Percentiles rank a stretch among this genome's conserved stretches.
phyloP scores from a whole-genome alignment of 331 rosid species.

The Phaseolus coccineus region DNA sequence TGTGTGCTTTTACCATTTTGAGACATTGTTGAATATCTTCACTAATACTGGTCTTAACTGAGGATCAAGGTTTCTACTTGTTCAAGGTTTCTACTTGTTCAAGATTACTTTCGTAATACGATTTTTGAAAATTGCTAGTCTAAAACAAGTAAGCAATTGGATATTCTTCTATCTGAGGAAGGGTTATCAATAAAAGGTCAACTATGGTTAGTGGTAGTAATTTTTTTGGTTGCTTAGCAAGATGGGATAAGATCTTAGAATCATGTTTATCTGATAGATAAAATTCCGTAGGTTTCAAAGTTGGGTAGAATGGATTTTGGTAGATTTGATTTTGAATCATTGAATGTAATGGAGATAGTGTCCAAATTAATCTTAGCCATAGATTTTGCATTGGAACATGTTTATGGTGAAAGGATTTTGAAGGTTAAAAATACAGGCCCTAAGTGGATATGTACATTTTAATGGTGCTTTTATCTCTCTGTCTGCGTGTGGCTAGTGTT shows the following conservation, averaged over 20 bases:
- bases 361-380: not conserved
- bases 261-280: slow-evolving; percentile 24
- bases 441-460: slow-evolving; percentile 19
- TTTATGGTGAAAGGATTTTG: not conserved
- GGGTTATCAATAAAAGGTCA: slow-evolving; percentile 16
- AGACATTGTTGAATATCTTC: slow-evolving; percentile 29
- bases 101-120: slow-evolving; percentile 7
- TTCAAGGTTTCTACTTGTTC: slow-evolving; percentile 34
- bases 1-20: slow-evolving; percentile 30
- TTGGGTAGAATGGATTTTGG: not conserved
- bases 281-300: not conserved
- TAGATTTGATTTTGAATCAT: not conserved
- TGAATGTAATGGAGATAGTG: not conserved
- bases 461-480: slow-evolving; percentile 11
- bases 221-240: slow-evolving; percentile 14
- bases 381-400: not conserved
- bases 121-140: slow-evolving; percentile 32
- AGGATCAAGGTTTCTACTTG: slow-evolving; percentile 35
- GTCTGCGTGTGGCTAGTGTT: slow-evolving; percentile 10
- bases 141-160: slow-evolving; percentile 26
- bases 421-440: not conserved
- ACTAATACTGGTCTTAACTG: not conserved
- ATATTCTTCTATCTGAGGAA: slow-evolving; percentile 22
- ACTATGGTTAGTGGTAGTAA: slow-evolving; percentile 19
- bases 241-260: slow-evolving; percentile 27